Base-by-base conservation (phyloP, 805 yeast species). In the Saturnispora silvae region DNA sequence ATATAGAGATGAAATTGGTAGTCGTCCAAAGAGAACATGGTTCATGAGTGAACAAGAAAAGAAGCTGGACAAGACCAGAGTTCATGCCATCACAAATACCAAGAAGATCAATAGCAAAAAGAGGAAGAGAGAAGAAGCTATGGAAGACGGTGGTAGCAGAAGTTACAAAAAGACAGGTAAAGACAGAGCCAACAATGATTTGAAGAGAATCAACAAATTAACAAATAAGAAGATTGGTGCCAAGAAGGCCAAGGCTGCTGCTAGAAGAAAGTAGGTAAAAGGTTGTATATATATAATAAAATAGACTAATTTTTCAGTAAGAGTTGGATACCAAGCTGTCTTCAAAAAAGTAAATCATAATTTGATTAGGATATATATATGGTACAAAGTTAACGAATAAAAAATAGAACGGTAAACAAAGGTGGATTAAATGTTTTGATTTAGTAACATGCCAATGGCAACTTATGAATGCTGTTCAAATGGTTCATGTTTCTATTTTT, bases 11-110 rank as follows among this genome's bases (percentile, higher is more conserved):
- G 97, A 92, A 59, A 92, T 92, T 52, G 70, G 74, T 46, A 65
- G 95, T 1, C 73, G 96, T 52, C 97, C 98, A 24, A 85, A 74
- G 59, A 76, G 99, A 63, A 92, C 98, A 0, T 92, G 99, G 99
- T 89, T 92, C 59, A 89, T 84, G 60, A 52, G 67, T 24, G 76
- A 71, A 42, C 60, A 58, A 34, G 77, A 73, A 25, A 73, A 75
- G 59, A 62, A 65, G 59, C 36, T 68, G 53, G 73, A 69, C 24
- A 45, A 40, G 10, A 37, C 35, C 18, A 43, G 38, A 28, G 40
- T 40, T 24, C 31, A 46, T 18, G 36, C 65, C 50, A 56, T 61
- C 31, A 50, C 62, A 49, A 59, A 57, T 3, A 49, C 51, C 35
- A 76, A 74, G 38, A 70, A 68, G 48, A 54, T 68, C 18, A 80